Conservation (phyloP, 1,284 basidiomycete genomes). For the Coriolopsis trogii region DNA sequence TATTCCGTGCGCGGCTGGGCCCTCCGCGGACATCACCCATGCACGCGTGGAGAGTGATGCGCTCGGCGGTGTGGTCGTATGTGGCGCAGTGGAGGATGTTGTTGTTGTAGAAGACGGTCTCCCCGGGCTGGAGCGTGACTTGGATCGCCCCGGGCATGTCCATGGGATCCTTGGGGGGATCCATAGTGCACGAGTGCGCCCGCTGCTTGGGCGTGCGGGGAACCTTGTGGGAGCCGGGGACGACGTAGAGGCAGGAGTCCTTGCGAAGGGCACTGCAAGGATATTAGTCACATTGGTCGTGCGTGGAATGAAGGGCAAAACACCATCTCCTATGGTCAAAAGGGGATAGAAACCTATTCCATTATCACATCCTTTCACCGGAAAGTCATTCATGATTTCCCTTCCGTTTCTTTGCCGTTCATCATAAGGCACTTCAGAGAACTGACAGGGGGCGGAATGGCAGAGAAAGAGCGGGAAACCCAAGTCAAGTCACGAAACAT, state of each 20-base stretch:
- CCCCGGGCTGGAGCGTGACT: conserved; percentile 66
- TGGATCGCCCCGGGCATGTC: conserved; percentile 71
- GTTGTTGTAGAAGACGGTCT: conserved; percentile 83
- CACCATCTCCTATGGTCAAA: no score
- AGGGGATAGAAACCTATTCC: no score
- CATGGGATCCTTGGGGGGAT: conserved; percentile 59
- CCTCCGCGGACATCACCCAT: conserved; percentile 72
- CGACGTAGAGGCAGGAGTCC: conserved; percentile 76
- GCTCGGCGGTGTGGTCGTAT: conserved; percentile 55
- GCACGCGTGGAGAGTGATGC: conserved; percentile 77
- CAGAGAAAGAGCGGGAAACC: no score
- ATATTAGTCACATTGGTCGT: no score
- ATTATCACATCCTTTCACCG: no score
- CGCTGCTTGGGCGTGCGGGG: conserved; percentile 67
- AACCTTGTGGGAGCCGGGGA: conserved; percentile 68
- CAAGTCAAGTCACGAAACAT: no score
- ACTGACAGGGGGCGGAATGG: no score
- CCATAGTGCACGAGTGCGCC: conserved; percentile 53
- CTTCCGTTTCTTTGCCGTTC: no score
- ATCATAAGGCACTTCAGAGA: no score
- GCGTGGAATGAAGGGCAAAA: no score
- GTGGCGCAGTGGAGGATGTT: conserved; percentile 79
- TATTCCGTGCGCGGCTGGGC: conserved; percentile 67
- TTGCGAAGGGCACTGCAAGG: conserved; percentile 66
- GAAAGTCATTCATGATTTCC: no score